These are phyloP conservation scores for Coemansia sp. DNA, from an alignment of 192 early-diverging fungal genomes.

Conservation along the genomic window DNA sequence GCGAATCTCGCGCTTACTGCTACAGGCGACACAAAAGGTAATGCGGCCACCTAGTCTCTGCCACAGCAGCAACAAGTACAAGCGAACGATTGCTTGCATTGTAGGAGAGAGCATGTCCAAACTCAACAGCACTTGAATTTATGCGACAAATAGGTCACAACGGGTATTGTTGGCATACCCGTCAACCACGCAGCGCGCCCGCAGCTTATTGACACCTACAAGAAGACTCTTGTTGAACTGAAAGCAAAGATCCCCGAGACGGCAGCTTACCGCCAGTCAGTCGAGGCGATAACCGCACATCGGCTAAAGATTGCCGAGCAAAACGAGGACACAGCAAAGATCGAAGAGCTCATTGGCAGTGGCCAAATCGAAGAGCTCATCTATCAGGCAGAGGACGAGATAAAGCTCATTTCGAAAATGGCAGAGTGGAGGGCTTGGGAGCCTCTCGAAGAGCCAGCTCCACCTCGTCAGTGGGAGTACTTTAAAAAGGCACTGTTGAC, in stretches of 20 bases:
- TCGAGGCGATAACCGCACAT: constrained; percentile 74
- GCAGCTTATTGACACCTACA: constrained; percentile 82
- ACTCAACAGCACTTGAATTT: background rate
- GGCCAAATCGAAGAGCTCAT: constrained; percentile 96
- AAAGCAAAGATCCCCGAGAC: constrained; percentile 70
- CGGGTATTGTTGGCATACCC: constrained; percentile 82
- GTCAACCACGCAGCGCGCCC: constrained; percentile 89
- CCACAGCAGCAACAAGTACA: background rate
- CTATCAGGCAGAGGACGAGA: constrained; percentile 84
- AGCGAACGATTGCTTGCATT: background rate
- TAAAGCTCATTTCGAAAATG: constrained; percentile 80
- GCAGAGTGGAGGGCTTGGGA: constrained; percentile 92
- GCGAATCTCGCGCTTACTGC: constrained; percentile 43
- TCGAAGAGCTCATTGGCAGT: constrained; percentile 75
- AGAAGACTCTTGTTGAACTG: constrained; percentile 71
- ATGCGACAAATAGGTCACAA: constrained; percentile 57
- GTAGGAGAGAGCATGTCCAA: background rate
- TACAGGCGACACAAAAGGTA: constrained; percentile 53
- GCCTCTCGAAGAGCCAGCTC: constrained; percentile 74
- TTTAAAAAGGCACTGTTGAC: constrained; percentile 45
- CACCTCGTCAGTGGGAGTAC: constrained; percentile 84
- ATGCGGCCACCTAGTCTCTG: background rate
- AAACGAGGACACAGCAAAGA: constrained; percentile 70
- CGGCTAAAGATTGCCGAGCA: constrained; percentile 77
- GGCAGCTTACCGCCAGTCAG: constrained; percentile 82